These are phyloP conservation scores for Cucumis melo DNA, from an alignment of 306 rosid species.

Conservation along the genomic window DNA sequence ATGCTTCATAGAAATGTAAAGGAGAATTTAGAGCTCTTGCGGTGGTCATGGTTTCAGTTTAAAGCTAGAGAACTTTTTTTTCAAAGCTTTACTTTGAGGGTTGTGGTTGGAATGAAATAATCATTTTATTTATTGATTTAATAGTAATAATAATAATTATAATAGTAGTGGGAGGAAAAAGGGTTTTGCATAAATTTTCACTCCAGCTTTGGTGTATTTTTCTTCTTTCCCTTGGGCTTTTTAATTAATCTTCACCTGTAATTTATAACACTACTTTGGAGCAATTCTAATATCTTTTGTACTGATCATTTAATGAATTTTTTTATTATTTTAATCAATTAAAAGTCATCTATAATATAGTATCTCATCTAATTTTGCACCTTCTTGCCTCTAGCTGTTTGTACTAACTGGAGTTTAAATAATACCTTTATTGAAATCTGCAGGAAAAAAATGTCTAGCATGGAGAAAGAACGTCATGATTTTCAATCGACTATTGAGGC, in stretches of 20 bases:
- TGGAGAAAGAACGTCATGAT: constrained; percentile 76
- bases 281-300: no score
- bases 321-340: no score
- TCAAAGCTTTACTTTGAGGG: background rate
- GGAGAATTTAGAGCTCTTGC: background rate
- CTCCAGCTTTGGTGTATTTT: background rate
- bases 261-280: no score
- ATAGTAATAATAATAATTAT: background rate
- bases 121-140: background rate
- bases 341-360: background rate
- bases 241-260: no score
- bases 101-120: background rate
- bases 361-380: background rate
- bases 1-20: background rate
- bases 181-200: background rate
- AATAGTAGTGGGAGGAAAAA: background rate
- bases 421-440: constrained; percentile 18
- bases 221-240: background rate
- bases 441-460: constrained; percentile 78
- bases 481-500: constrained; percentile 74
- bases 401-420: constrained; percentile 1
- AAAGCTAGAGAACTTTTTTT: background rate
- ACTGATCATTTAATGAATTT: background rate
- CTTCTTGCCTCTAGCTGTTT: background rate
- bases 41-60: background rate